Conservation (phyloP, 768 basidiomycete genomes). For the Leccinellum luteum region DNA sequence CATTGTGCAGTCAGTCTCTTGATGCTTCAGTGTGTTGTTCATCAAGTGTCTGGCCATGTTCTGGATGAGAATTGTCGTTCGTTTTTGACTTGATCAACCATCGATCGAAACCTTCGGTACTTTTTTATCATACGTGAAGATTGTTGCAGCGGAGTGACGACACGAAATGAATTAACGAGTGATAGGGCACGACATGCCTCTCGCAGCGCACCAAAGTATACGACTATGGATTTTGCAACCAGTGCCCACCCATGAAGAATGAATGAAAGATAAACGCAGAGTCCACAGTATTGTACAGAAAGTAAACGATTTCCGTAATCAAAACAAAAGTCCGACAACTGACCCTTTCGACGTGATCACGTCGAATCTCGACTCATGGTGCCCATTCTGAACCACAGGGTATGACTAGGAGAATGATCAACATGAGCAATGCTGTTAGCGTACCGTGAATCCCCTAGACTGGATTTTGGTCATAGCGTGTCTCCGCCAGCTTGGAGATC, state of each 20-base stretch:
- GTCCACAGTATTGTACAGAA: not conserved
- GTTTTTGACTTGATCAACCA: not conserved
- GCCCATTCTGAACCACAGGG: not conserved
- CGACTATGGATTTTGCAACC: not conserved
- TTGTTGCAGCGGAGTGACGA: not conserved
- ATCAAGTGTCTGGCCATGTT: not conserved
- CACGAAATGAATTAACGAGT: not conserved
- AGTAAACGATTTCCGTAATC: not conserved
- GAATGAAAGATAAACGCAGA: too few species aligned
- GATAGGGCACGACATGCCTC: not conserved
- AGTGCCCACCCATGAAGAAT: not conserved
- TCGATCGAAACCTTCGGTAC: not conserved
- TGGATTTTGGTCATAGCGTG: conserved; percentile 1
- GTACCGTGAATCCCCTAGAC: not conserved
- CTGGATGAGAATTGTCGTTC: not conserved
- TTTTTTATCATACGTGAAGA: not conserved
- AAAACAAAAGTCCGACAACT: not conserved
- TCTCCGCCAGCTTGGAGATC: conserved; percentile 12
- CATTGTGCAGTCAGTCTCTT: not conserved
- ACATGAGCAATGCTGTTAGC: not conserved
- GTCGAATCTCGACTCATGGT: not conserved
- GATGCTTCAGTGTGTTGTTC: too few species aligned
- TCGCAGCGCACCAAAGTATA: not conserved
- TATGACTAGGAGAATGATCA: not conserved
- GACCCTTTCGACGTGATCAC: not conserved